Conservation (phyloP, 805 yeast species). For the Ogataea trehalophila region DNA sequence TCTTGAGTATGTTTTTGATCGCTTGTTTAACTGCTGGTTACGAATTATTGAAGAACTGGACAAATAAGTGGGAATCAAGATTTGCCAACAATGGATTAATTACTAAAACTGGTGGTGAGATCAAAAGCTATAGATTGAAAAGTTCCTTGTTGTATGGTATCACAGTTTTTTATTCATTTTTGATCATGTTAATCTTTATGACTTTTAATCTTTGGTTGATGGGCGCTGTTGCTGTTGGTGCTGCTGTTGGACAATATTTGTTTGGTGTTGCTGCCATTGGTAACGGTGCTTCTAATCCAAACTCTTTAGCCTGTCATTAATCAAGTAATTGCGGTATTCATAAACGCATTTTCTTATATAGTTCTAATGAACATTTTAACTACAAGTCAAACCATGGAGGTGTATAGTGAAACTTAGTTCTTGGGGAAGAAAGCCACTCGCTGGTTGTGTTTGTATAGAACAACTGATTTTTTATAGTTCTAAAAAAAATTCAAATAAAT, state of each 20-base stretch:
- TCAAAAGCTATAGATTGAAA: constrained; percentile 20
- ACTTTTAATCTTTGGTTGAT: constrained; percentile 43
- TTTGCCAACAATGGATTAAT: constrained; percentile 1
- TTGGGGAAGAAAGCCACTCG: no score
- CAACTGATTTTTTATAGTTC: background rate
- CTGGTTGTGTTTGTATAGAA: no score
- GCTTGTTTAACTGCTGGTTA: constrained; percentile 31
- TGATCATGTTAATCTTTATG: constrained; percentile 46
- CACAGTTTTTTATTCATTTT: constrained; percentile 39
- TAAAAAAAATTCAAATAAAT: background rate
- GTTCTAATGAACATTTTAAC: background rate
- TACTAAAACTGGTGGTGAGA: constrained; percentile 8
- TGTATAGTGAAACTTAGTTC: background rate
- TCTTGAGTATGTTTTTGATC: constrained; percentile 31
- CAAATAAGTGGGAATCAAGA: constrained; percentile 18
- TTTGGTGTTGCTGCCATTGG: constrained; percentile 15
- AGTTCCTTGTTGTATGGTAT: constrained; percentile 34
- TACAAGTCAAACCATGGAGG: background rate
- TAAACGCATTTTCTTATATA: background rate
- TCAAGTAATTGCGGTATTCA: background rate
- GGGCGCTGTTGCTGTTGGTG: constrained; percentile 39
- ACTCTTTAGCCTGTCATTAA: constrained; percentile 27
- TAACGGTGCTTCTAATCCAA: constrained; percentile 6
- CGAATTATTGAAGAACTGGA: constrained; percentile 32
- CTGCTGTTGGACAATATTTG: constrained; percentile 34